Conservation (phyloP, 768 basidiomycete genomes). For the Hebeloma cylindrosporum region DNA sequence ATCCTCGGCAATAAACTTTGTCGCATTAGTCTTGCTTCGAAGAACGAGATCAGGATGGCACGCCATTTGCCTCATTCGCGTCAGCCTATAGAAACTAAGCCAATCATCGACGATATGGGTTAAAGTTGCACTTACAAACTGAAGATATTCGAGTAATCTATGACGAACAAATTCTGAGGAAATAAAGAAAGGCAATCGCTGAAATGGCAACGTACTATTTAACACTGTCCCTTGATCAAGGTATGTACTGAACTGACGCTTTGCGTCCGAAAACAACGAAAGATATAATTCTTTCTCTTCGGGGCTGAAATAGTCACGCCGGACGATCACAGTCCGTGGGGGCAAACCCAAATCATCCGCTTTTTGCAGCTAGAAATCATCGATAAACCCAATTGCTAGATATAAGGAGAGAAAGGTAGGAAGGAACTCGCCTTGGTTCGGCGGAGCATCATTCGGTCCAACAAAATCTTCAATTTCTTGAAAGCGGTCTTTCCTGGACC, state of each 20-base stretch:
- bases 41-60: conserved; percentile 95
- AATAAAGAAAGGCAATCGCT: neutral
- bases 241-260: conserved; percentile 89
- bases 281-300: conserved; percentile 96
- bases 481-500: conserved; percentile 83
- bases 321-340: conserved; percentile 85
- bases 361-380: conserved; percentile 82
- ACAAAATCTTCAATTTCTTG: conserved; percentile 85
- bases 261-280: conserved; percentile 90
- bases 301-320: conserved; percentile 90
- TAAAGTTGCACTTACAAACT: conserved; percentile 51
- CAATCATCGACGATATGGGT: neutral
- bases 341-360: conserved; percentile 97
- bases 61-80: conserved; percentile 95
- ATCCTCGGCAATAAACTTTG: conserved; percentile 56
- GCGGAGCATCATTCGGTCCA: conserved; percentile 95
- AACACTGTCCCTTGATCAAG: conserved; percentile 87
- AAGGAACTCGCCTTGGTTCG: conserved; percentile 58
- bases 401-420: neutral
- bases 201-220: conserved; percentile 67
- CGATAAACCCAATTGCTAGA: conserved; percentile 5
- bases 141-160: conserved; percentile 90
- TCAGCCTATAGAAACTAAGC: conserved; percentile 56
- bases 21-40: conserved; percentile 76
- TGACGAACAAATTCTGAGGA: neutral